Evolutionary conservation across 2,329 filamentous ascomycete genomes (phyloP).

Genomic region (Trichophyton verrucosum): DNA sequence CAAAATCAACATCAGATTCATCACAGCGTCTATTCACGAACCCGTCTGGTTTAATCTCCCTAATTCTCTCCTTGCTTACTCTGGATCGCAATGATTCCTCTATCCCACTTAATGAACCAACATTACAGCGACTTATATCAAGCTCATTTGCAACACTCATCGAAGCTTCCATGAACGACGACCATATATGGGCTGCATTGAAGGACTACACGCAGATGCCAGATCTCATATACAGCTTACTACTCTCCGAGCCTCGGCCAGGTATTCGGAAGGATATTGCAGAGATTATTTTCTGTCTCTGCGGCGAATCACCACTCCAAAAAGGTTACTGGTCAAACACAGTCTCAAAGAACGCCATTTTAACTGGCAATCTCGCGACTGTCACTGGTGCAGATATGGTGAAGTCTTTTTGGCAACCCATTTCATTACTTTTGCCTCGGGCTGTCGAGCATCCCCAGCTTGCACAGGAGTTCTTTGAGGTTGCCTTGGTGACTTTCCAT

Average conservation of each 20-base stretch:
- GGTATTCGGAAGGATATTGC: slow-evolving; percentile 28
- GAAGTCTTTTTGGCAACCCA: slow-evolving; percentile 34
- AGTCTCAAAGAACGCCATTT: slow-evolving; percentile 12
- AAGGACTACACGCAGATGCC: slow-evolving; percentile 27
- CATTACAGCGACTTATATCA: slow-evolving; percentile 28
- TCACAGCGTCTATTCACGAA: slow-evolving; percentile 22
- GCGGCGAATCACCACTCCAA: slow-evolving; percentile 21
- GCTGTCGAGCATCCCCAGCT: slow-evolving; percentile 26
- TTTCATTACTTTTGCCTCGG: slow-evolving; percentile 30
- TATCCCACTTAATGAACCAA: slow-evolving; percentile 12
- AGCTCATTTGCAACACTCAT: slow-evolving; percentile 37
- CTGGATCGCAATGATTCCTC: slow-evolving; percentile 15
- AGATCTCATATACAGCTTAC: slow-evolving; percentile 29
- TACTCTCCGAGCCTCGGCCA: slow-evolving; percentile 34
- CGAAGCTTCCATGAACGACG: slow-evolving; percentile 38
- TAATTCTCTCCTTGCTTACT: slow-evolving; percentile 27
- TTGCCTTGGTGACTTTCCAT: slow-evolving; percentile 32
- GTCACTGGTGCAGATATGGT: slow-evolving; percentile 29
- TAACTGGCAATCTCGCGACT: slow-evolving; percentile 15
- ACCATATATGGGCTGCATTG: slow-evolving; percentile 35
- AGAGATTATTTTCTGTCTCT: slow-evolving; percentile 29
- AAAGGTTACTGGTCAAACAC: slow-evolving; percentile 19
- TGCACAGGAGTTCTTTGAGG: slow-evolving; percentile 37
- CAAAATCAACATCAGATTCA: slow-evolving; percentile 15
- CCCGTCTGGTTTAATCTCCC: slow-evolving; percentile 24